Conservation (phyloP, 108 stramenopile genomes). For the Nitzschia putrida region DNA sequence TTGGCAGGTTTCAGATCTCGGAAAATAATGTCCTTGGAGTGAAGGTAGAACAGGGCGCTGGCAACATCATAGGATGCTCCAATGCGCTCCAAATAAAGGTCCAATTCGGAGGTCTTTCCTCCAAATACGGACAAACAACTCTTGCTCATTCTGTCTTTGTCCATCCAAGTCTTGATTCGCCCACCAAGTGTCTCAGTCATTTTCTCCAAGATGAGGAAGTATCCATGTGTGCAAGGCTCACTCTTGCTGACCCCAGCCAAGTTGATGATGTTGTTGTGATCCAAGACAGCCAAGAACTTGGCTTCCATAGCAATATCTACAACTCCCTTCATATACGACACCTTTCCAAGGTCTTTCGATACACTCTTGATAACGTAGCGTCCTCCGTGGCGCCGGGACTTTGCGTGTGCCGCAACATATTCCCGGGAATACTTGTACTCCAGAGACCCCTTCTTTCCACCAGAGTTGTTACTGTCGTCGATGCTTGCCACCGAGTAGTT, state of each 20-base stretch:
- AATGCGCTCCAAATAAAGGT: slow-evolving; percentile 39
- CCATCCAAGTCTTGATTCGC: slow-evolving; percentile 49
- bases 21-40: slow-evolving; percentile 19
- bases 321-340: slow-evolving; percentile 59
- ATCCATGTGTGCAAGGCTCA: slow-evolving; percentile 43
- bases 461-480: neutral
- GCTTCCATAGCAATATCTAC: slow-evolving; percentile 66
- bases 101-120: slow-evolving; percentile 33
- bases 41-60: slow-evolving; percentile 20
- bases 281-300: slow-evolving; percentile 44
- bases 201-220: slow-evolving; percentile 56
- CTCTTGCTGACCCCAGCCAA: slow-evolving; percentile 40
- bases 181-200: slow-evolving; percentile 44
- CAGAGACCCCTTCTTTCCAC: neutral
- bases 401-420: slow-evolving; percentile 10
- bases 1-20: slow-evolving; percentile 38
- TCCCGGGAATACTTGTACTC: slow-evolving; percentile 19
- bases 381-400: slow-evolving; percentile 10
- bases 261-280: slow-evolving; percentile 54
- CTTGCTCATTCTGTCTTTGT: slow-evolving; percentile 38
- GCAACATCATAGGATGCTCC: slow-evolving; percentile 8
- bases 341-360: slow-evolving; percentile 37
- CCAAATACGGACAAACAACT: slow-evolving; percentile 49
- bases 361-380: slow-evolving; percentile 48
- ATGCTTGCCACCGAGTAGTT: neutral